phyloP scores from a whole-genome alignment of 331 rosid species.

The Malus hybrid region DNA sequence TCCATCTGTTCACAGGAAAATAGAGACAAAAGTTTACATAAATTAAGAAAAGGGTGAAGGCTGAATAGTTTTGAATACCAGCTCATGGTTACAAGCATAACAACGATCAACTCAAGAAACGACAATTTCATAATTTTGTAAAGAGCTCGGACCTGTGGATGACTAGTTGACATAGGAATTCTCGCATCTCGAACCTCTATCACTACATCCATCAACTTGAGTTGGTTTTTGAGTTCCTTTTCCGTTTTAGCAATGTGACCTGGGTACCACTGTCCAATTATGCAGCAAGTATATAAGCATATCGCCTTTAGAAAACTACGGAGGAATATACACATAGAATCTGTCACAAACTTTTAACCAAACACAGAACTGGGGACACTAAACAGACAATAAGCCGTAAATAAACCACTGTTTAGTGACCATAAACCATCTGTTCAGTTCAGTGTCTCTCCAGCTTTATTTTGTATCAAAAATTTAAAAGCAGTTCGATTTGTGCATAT shows the following conservation, averaged over 20 bases:
- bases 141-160: conserved; percentile 60
- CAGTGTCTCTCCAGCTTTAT: too few relatives aligned
- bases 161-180: conserved; percentile 86
- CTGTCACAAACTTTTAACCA: too few relatives aligned
- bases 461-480: too few relatives aligned
- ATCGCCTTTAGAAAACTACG: not conserved
- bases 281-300: conserved; percentile 17
- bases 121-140: not conserved
- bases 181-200: conserved; percentile 91
- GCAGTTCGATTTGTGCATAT: too few relatives aligned
- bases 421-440: too few relatives aligned
- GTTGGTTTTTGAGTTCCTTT: conserved; percentile 79
- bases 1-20: conserved; percentile 59
- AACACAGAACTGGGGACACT: too few relatives aligned
- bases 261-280: conserved; percentile 84
- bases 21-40: not conserved
- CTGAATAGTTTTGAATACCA: not conserved
- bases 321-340: too few relatives aligned
- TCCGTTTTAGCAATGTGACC: conserved; percentile 98
- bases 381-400: too few relatives aligned
- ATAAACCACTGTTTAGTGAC: too few relatives aligned
- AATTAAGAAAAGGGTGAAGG: not conserved
- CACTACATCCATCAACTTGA: conserved; percentile 91
- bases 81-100: not conserved
- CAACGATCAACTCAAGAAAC: not conserved